Base-by-base conservation (phyloP, 2,329 filamentous ascomycete species). In the Trichoderma pleuroti region DNA sequence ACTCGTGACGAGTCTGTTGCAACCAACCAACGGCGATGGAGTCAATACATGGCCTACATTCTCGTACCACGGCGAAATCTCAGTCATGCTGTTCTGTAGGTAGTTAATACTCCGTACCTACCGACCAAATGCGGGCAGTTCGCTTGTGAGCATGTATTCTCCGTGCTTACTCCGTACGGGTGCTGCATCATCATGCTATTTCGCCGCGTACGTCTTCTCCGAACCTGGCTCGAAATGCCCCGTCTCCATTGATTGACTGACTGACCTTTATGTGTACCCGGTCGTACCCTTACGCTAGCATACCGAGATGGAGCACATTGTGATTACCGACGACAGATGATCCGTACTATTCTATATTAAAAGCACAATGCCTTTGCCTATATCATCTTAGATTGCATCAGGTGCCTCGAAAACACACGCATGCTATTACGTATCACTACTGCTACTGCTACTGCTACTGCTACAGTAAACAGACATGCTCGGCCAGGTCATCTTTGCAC, bases 291-390 rank as follows among this genome's bases (percentile, higher is more conserved):
- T 11, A 12, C 28, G 28, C 42, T 52, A 52, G 21, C 21, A 46
- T 66, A 26, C 52, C 49, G 32, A 67, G 64, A 67, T 59, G 64
- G 52, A 32, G 34, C 32, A 39, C 24, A 24, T 7, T 28, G 63
- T 36, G 63, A 52, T 56, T 28, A 56, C 46, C 63, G 32, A 56
- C 32, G 49, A 66, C 24, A 54, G 21, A 62, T 62, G 59, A 46
- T 52, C 46, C 62, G 46, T 65, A 34, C 65, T 68, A 68, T 60
- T 60, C 21, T 46, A 68, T 54, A 60, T 42, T 59, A 68, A 59
- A 46, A 42, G 21, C 36, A 59, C 65, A 26, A 32, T 59, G 39
- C 36, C 28, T 68, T 46, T 46, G 54, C 56, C 52, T 42, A 24
- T 46, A 59, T 39, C 39, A 59, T 60, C 39, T 21, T 46, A 60